Evolutionary conservation across 495 filamentous ascomycete species (phyloP).

Genomic region (Copromyces sp.): DNA sequence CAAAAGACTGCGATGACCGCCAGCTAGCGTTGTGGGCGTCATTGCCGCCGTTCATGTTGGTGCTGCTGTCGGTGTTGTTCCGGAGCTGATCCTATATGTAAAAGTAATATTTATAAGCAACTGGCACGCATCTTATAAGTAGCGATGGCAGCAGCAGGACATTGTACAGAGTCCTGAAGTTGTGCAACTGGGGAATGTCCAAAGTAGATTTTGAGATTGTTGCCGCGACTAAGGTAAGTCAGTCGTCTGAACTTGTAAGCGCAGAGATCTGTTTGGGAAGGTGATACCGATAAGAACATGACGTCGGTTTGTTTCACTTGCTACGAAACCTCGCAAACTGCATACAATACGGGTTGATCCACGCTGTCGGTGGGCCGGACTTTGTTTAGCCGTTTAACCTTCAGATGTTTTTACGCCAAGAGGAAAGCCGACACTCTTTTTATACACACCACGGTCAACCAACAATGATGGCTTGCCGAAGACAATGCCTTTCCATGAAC

Average conservation of each 20-base stretch:
- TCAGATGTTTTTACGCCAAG: neutral
- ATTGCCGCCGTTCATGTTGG: slow-evolving; percentile 22
- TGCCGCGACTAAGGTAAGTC: neutral
- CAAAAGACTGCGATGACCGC: neutral
- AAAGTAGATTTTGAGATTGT: neutral
- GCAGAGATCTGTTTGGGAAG: slow-evolving; percentile 2
- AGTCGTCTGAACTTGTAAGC: neutral
- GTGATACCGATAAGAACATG: slow-evolving; percentile 10
- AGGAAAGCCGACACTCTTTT: neutral
- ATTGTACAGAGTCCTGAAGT: neutral
- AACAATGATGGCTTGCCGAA: neutral
- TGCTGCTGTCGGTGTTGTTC: neutral
- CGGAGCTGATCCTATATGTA: neutral
- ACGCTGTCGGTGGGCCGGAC: neutral
- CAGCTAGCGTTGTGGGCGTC: slow-evolving; percentile 3
- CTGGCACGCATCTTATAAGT: slow-evolving; percentile 5
- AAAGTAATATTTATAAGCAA: neutral
- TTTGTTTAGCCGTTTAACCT: neutral
- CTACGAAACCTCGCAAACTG: neutral
- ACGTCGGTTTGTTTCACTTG: slow-evolving; percentile 10
- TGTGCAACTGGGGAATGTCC: neutral
- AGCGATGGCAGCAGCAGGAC: neutral
- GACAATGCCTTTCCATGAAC: neutral
- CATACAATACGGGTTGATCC: neutral
- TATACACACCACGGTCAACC: neutral